phyloP scores from a whole-genome alignment of 108 stramenopile genomes.

The Nitzschia putrida region DNA sequence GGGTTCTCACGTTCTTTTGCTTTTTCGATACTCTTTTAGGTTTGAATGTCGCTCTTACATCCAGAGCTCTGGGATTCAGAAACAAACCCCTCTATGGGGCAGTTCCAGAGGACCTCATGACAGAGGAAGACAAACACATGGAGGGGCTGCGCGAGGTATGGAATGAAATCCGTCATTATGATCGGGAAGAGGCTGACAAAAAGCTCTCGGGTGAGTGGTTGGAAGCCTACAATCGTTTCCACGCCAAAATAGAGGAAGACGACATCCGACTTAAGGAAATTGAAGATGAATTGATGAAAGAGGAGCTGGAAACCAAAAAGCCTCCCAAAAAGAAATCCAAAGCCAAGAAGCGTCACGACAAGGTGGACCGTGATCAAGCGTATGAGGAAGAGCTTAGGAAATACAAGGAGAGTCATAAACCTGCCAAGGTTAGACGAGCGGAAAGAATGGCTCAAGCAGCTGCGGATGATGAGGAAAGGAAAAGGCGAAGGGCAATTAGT shows the following conservation, averaged over 20 bases:
- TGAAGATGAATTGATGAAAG: slow-evolving; percentile 33
- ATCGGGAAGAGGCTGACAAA: slow-evolving; percentile 58
- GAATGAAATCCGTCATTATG: slow-evolving; percentile 61
- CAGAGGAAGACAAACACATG: slow-evolving; percentile 38
- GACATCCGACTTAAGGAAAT: slow-evolving; percentile 69
- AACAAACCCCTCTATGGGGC: slow-evolving; percentile 31
- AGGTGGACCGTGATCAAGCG: slow-evolving; percentile 17
- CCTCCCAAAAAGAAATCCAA: slow-evolving; percentile 77
- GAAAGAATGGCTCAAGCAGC: slow-evolving; percentile 35
- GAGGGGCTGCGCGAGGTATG: slow-evolving; percentile 56
- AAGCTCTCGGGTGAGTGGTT: slow-evolving; percentile 59
- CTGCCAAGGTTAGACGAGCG: slow-evolving; percentile 20
- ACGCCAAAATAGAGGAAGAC: slow-evolving; percentile 61
- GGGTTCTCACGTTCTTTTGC: too few relatives aligned
- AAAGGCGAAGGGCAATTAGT: too few relatives aligned
- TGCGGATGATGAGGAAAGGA: background rate
- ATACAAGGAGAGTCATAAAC: too few relatives aligned
- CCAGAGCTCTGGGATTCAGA: too few relatives aligned
- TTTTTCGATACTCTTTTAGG: too few relatives aligned
- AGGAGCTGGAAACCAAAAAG: slow-evolving; percentile 52
- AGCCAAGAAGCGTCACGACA: slow-evolving; percentile 74
- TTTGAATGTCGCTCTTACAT: too few relatives aligned
- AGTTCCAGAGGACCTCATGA: slow-evolving; percentile 54
- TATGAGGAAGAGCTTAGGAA: too few relatives aligned
- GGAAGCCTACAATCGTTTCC: slow-evolving; percentile 74